Base-by-base conservation (phyloP, 495 filamentous ascomycete species). In the Poronia punctata region DNA sequence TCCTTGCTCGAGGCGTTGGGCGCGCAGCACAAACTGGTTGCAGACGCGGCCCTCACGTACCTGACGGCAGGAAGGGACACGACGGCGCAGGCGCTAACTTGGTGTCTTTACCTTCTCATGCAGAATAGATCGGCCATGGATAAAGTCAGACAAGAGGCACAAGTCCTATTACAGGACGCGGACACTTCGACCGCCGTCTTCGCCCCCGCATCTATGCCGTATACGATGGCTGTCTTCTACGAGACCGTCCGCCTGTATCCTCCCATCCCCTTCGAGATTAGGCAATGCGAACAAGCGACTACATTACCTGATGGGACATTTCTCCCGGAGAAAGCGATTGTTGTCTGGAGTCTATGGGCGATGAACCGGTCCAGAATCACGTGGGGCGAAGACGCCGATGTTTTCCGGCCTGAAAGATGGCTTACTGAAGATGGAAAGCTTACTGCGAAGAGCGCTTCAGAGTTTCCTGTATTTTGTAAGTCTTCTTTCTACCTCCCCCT, bases 211-310 rank as follows among this genome's bases (percentile, higher is more conserved):
- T 44, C 59, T 8, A 48, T 76, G 30, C 75, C 75, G 4, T 79
- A 76, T 53, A 65, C 67, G 19, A 66, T 68, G 44, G 71, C 76
- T 20, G 68, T 74, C 5, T 78, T 79, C 50, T 71, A 76, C 46
- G 76, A 80, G 39, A 48, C 63, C 8, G 54, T 80, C 0, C 65
- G 76, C 0, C 49, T 79, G 3, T 79, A 71, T 43, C 76, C 76
- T 11, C 76, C 76, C 3, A 74, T 80, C 25, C 76, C 76, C 4
- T 74, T 79, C 37, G 76, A 80, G 48, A 71, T 80, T 34, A 73
- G 76, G 43, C 72, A 79, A 50, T 68, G 63, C 52, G 65, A 66
- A 12, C 49, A 63, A 35, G 47, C 60, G 19, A 67, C 70, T 4
- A 67, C 67, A 1, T 65, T 80, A 14, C 76, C 76, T 0, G 76